Conservation (phyloP, 495 filamentous ascomycete species). For the Ramalina intermedia region DNA sequence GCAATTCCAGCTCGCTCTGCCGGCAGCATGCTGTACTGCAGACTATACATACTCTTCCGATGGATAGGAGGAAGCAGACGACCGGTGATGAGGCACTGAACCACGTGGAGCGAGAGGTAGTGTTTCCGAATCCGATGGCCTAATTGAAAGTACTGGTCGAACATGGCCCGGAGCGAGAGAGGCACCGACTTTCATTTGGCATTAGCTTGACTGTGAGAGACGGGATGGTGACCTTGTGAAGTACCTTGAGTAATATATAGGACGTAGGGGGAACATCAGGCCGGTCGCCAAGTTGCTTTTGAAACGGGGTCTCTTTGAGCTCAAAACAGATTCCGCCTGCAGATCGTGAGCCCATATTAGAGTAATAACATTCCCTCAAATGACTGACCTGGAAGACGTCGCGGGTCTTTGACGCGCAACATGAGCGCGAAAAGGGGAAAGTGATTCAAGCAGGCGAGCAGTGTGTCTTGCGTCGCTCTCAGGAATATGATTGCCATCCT, state of each 20-base stretch:
- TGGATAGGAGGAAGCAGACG: conserved; percentile 86
- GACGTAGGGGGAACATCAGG: conserved; percentile 38
- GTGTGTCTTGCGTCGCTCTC: conserved; percentile 79
- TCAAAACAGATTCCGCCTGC: conserved; percentile 80
- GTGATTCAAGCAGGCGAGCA: conserved; percentile 89
- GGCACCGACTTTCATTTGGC: conserved; percentile 55
- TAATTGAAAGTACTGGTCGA: conserved; percentile 93
- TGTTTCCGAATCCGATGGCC: conserved; percentile 85
- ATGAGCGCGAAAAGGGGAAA: conserved; percentile 97
- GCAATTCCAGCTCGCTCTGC: conserved; percentile 59
- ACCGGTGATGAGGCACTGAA: conserved; percentile 76
- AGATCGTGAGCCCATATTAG: background rate
- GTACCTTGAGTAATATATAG: conserved; percentile 68
- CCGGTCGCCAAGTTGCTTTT: conserved; percentile 9
- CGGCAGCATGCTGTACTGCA: conserved; percentile 98
- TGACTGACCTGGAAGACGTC: conserved; percentile 63
- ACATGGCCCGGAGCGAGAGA: conserved; percentile 80
- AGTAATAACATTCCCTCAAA: conserved; percentile 3
- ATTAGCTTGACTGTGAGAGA: conserved; percentile 3
- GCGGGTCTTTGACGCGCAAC: conserved; percentile 87
- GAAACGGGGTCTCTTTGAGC: conserved; percentile 57
- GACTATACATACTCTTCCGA: conserved; percentile 82
- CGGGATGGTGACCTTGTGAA: background rate
- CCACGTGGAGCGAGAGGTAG: conserved; percentile 77
- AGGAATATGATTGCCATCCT: conserved; percentile 88